Percentiles rank a stretch among this genome's conserved stretches.
Conservation (phyloP, 768 basidiomycete genomes). For the Panaeolus cyanescens region DNA sequence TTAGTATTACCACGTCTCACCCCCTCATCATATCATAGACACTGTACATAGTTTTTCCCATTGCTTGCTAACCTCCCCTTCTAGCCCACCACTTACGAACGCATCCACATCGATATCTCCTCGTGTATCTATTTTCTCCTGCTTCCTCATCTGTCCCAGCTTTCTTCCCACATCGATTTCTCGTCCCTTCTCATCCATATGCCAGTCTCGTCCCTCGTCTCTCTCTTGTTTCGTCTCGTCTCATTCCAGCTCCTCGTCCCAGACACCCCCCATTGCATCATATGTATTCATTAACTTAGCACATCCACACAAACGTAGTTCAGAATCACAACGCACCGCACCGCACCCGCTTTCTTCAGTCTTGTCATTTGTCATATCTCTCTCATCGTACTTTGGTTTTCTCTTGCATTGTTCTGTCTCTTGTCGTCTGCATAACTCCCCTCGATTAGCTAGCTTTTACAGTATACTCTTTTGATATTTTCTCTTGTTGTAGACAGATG, state of each 20-base stretch:
- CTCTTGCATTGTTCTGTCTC: background rate
- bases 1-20: background rate
- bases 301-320: background rate
- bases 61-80: background rate
- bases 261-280: background rate
- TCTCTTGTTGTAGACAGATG: background rate
- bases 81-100: background rate
- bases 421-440: background rate
- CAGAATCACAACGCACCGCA: background rate
- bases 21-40: background rate
- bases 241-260: background rate
- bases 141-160: background rate
- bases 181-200: background rate
- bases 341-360: background rate
- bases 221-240: background rate
- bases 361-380: too few relatives aligned
- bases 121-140: background rate
- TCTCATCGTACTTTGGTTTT: too few relatives aligned
- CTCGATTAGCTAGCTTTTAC: background rate
- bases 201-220: background rate
- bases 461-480: background rate
- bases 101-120: background rate
- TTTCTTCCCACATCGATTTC: background rate
- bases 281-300: slow-evolving; percentile 1
- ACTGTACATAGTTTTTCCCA: background rate